A percentile compares a stretch with the other conserved stretches of the same genome.
Conservation (phyloP, 306 rosid genomes). For the Rosa chinensis region DNA sequence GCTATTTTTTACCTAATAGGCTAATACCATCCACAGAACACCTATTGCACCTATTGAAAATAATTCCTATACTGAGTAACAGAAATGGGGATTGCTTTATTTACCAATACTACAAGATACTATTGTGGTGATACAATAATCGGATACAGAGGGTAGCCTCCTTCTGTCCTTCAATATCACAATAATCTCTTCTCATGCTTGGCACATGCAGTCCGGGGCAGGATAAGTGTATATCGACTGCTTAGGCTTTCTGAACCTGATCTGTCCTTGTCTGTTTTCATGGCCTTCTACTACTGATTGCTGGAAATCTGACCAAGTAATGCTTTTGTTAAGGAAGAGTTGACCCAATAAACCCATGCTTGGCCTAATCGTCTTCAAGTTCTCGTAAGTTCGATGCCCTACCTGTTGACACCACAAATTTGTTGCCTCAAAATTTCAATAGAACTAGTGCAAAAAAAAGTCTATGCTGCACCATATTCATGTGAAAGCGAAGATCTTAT, state of each 20-base stretch:
- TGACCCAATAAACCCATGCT: conserved; percentile 91
- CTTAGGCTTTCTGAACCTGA: conserved; percentile 81
- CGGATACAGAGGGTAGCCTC: conserved; percentile 27
- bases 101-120: conserved; percentile 37
- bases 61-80: conserved; percentile 24
- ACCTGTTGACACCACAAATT: conserved; percentile 55
- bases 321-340: conserved; percentile 82
- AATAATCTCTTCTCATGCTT: conserved; percentile 35
- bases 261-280: conserved; percentile 77
- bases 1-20: neutral
- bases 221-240: conserved; percentile 96
- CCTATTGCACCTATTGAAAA: conserved; percentile 36
- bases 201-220: conserved; percentile 95
- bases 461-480: neutral
- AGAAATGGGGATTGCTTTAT: conserved; percentile 42
- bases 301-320: conserved; percentile 75
- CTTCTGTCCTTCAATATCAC: conserved; percentile 22
- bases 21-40: neutral
- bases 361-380: conserved; percentile 89
- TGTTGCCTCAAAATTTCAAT: neutral
- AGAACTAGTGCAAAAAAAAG: neutral
- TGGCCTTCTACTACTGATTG: conserved; percentile 71
- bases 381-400: conserved; percentile 87
- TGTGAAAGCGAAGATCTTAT: neutral
- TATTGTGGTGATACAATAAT: conserved; percentile 39